phyloP scores from a whole-genome alignment of 164 flowering plant species.

The Liriodendron chinense region DNA sequence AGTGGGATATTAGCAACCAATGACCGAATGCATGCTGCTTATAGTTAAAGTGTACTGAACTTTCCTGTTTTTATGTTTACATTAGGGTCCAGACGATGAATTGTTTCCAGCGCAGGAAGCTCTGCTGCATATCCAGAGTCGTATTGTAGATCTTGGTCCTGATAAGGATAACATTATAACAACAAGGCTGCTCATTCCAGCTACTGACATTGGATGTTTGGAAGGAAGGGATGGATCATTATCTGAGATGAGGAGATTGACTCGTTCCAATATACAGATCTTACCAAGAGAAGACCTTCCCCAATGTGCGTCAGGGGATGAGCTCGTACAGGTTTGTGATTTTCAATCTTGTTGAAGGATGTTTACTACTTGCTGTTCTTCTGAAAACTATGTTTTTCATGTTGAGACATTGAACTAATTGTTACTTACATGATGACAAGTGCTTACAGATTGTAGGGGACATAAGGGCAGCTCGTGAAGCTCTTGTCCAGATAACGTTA shows the following conservation, averaged over 20 bases:
- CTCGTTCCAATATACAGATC: constrained; percentile 74
- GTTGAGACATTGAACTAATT: background rate
- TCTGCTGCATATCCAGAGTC: constrained; percentile 86
- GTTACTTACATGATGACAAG: constrained; percentile 5
- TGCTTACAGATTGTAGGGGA: constrained; percentile 77
- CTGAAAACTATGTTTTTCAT: constrained; percentile 3
- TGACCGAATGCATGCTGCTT: background rate
- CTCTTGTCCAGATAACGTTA: constrained; percentile 84
- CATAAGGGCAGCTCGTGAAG: constrained; percentile 87
- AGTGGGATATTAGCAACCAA: background rate
- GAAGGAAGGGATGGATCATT: constrained; percentile 70
- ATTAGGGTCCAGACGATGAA: constrained; percentile 90
- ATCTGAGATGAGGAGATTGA: constrained; percentile 53
- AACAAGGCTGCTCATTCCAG: constrained; percentile 74
- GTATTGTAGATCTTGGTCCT: constrained; percentile 78
- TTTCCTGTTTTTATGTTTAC: background rate
- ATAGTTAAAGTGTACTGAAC: background rate
- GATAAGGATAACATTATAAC: constrained; percentile 77
- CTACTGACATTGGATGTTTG: constrained; percentile 72
- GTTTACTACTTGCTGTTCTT: background rate
- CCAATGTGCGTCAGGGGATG: constrained; percentile 49
- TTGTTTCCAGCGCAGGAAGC: constrained; percentile 99
- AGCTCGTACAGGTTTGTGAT: constrained; percentile 79
- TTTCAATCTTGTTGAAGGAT: constrained; percentile 6
- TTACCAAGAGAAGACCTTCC: constrained; percentile 72